phyloP scores from a whole-genome alignment of 1,284 basidiomycete species.

The Termitomyces sp. region DNA sequence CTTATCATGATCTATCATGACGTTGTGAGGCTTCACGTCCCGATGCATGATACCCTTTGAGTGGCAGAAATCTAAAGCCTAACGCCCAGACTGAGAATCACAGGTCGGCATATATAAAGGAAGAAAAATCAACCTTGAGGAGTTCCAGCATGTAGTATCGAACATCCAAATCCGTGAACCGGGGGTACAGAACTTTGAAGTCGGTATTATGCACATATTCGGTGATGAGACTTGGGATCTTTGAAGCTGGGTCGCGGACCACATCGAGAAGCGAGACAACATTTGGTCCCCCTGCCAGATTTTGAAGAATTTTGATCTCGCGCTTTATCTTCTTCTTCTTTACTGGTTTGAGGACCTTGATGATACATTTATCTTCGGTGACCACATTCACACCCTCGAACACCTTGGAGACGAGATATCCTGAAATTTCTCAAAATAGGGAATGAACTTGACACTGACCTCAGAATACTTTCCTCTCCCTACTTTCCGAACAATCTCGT shows the following conservation, averaged over 20 bases:
- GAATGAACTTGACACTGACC: slow-evolving; percentile 40
- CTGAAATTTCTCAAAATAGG: slow-evolving; percentile 11
- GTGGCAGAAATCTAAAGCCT: slow-evolving; percentile 97
- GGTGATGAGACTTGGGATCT: slow-evolving; percentile 97
- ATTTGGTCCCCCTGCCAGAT: slow-evolving; percentile 94
- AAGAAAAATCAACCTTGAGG: slow-evolving; percentile 67
- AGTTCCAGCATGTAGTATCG: slow-evolving; percentile 97
- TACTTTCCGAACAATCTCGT: slow-evolving; percentile 96
- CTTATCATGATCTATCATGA: slow-evolving; percentile 99
- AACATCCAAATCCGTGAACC: slow-evolving; percentile 93
- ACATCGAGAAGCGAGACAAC: slow-evolving; percentile 88
- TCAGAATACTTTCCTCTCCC: slow-evolving; percentile 96
- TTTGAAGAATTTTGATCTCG: slow-evolving; percentile 98
- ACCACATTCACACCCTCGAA: slow-evolving; percentile 96
- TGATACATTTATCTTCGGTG: slow-evolving; percentile 93
- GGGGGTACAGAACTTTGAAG: slow-evolving; percentile 95
- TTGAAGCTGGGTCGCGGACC: slow-evolving; percentile 89
- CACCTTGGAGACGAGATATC: slow-evolving; percentile 51
- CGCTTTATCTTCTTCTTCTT: slow-evolving; percentile 99
- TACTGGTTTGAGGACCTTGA: slow-evolving; percentile 98
- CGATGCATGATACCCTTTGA: slow-evolving; percentile 99
- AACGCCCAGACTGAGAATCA: slow-evolving; percentile 12
- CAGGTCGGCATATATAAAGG: slow-evolving; percentile 5
- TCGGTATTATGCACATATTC: slow-evolving; percentile 99
- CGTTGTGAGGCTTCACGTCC: slow-evolving; percentile 98